Conservation (phyloP, 371 early-diverging fungal species). For the Coemansia sp. region DNA sequence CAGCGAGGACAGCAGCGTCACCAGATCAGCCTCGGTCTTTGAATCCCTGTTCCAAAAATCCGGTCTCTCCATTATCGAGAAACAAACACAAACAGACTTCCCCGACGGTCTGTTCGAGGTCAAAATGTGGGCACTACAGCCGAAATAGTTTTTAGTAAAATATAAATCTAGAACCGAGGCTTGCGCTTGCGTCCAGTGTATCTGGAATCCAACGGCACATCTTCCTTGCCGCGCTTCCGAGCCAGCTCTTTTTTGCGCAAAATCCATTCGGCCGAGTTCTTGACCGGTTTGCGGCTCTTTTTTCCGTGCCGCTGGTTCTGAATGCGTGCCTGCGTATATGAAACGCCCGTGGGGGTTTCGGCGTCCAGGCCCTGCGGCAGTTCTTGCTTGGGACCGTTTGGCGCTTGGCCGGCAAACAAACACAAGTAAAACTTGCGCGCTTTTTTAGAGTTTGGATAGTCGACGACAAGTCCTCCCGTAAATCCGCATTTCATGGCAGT, state of each 20-base stretch:
- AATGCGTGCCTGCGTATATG: slow-evolving; percentile 36
- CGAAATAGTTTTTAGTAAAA: not conserved
- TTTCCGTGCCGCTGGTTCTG: slow-evolving; percentile 37
- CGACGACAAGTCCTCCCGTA: slow-evolving; percentile 95
- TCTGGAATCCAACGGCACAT: slow-evolving; percentile 88
- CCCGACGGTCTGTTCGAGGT: slow-evolving; percentile 82
- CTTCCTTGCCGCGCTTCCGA: slow-evolving; percentile 79
- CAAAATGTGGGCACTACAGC: slow-evolving; percentile 71
- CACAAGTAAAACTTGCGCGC: slow-evolving; percentile 97
- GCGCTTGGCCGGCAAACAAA: slow-evolving; percentile 86
- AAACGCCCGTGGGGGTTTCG: slow-evolving; percentile 61
- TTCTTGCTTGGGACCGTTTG: slow-evolving; percentile 58
- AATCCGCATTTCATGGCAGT: slow-evolving; percentile 92
- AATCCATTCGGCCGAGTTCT: slow-evolving; percentile 86
- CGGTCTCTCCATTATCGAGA: slow-evolving; percentile 70
- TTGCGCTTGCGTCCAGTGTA: slow-evolving; percentile 94
- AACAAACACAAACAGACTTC: slow-evolving; percentile 74
- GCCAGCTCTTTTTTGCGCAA: slow-evolving; percentile 87
- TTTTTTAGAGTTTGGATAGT: slow-evolving; percentile 96
- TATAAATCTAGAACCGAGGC: slow-evolving; percentile 65
- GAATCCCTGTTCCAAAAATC: slow-evolving; percentile 70
- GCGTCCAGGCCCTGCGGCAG: slow-evolving; percentile 80
- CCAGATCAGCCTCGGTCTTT: slow-evolving; percentile 69
- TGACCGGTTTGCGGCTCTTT: slow-evolving; percentile 61
- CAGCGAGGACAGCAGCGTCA: slow-evolving; percentile 85